A percentile compares a stretch with the other conserved stretches of the same genome.
These are phyloP conservation scores for Neofusicoccum umdonicola DNA, from an alignment of 2,329 filamentous ascomycete genomes.

Conservation along the genomic window DNA sequence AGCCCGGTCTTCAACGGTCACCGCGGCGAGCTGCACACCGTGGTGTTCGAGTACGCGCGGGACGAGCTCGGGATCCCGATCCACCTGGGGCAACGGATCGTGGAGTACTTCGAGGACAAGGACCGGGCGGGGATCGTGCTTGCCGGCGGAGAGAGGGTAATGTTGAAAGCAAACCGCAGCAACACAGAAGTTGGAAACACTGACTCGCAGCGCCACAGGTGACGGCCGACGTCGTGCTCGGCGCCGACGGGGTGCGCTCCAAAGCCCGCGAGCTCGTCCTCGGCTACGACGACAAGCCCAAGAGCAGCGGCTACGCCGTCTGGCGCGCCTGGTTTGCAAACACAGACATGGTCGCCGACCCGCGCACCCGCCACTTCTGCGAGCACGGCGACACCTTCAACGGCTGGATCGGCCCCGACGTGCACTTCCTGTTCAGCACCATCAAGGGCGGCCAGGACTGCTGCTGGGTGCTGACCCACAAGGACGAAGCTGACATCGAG, in stretches of 20 bases:
- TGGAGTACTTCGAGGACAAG: slow-evolving; percentile 56
- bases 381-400: slow-evolving; percentile 38
- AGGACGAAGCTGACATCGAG: slow-evolving; percentile 34
- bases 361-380: slow-evolving; percentile 37
- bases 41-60: slow-evolving; percentile 58
- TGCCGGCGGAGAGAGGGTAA: slow-evolving; percentile 46
- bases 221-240: slow-evolving; percentile 50
- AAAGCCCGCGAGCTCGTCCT: slow-evolving; percentile 52
- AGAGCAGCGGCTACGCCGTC: slow-evolving; percentile 54
- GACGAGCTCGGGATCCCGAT: slow-evolving; percentile 57
- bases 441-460: slow-evolving; percentile 36
- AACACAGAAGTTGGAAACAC: too few species aligned
- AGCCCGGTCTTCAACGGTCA: slow-evolving; percentile 61
- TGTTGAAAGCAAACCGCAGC: background rate
- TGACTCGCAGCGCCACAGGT: slow-evolving; percentile 20
- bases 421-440: slow-evolving; percentile 39
- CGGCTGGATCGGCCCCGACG: slow-evolving; percentile 39
- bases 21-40: slow-evolving; percentile 58
- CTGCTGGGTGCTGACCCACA: slow-evolving; percentile 38
- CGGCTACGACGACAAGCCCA: slow-evolving; percentile 52
- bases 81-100: slow-evolving; percentile 51
- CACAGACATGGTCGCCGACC: slow-evolving; percentile 39
- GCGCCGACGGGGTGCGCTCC: slow-evolving; percentile 54
- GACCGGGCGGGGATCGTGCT: slow-evolving; percentile 52
- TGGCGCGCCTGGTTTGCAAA: slow-evolving; percentile 48